phyloP scores from a whole-genome alignment of 2,329 filamentous ascomycete genomes.

The Colletotrichum tamarilloi region DNA sequence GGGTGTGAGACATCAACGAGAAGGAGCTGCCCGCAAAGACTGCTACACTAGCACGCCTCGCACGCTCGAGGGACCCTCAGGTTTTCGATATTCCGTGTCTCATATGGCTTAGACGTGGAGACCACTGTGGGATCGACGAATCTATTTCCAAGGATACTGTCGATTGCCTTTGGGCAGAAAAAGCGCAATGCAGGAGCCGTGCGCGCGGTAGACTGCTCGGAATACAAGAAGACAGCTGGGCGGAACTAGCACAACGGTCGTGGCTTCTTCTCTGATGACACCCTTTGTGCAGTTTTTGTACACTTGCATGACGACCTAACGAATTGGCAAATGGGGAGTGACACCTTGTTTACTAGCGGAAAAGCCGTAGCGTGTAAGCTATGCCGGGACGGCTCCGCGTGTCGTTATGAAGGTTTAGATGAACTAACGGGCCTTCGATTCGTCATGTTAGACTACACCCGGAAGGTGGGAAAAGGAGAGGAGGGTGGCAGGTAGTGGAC shows the following conservation, averaged over 20 bases:
- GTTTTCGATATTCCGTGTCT: conserved; percentile 13
- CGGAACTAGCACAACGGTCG: conserved; percentile 2
- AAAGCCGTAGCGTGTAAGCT: background rate
- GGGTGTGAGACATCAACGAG: conserved; percentile 21
- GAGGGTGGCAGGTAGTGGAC: background rate
- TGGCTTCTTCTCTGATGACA: conserved; percentile 3
- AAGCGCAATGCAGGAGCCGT: conserved; percentile 1
- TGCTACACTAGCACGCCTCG: conserved; percentile 12
- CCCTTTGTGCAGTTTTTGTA: background rate
- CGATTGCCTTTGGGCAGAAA: conserved; percentile 19
- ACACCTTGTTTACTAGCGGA: background rate
- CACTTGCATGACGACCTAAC: background rate
- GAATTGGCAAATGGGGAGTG: conserved; percentile 2
- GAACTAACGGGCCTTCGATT: conserved; percentile 11
- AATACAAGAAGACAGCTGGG: background rate
- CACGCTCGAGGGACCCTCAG: conserved; percentile 3
- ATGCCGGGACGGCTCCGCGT: background rate
- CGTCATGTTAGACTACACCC: background rate
- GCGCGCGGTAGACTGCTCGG: conserved; percentile 5
- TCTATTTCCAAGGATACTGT: conserved; percentile 8
- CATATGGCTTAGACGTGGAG: conserved; percentile 21
- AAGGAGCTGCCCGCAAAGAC: background rate
- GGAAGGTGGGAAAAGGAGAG: conserved; percentile 18
- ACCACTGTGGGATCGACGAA: conserved; percentile 20
- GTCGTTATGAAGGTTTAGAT: background rate